Base-by-base conservation (phyloP, 2,329 filamentous ascomycete genomes). In the Calonectria pseudoreteaudii region DNA sequence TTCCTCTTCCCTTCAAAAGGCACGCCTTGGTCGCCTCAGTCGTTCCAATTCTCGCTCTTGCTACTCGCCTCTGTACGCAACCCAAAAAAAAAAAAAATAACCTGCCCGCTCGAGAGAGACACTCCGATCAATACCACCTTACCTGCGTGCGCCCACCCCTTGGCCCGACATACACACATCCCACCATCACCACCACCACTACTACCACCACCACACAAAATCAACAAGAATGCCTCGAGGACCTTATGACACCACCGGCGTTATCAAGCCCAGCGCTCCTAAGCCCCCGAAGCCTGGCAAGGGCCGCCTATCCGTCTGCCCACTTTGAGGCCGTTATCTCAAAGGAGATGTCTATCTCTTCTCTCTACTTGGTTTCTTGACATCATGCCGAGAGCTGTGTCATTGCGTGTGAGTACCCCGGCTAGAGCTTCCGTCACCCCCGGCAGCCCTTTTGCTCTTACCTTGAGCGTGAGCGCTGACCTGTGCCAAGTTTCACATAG, bases 201-300 rank as follows among this genome's bases (percentile, higher is more conserved):
- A 67, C 36, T 50, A 64, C 28, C 65, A 53, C 62, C 7, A 67
- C 36, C 53, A 70, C 56, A 36, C 71, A 50, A 75, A 74, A 14
- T n/a, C 52, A 66, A 30, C 28, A 38, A 73, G 41, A 66, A 85
- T 85, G 84, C 75, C 81, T 47, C 82, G 84, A 58, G 84, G 84
- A 67, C 84, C 84, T 2, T 85, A 85, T 72, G 84, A 85, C 70
- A 83, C 81, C n/a, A 85, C 84, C 66, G 84, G 84, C 72, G 79
- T 85, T 52, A 72, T 78, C 66, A 85, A 84, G 80, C 83, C 84
- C 68, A 83, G 73, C 76, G 77, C 78, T 34, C 83, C 84, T 60
- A 84, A 84, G 74, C 84, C 82, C 16, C 83, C 83, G 16, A 85
- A 83, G 77, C 75, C 81, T 26, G 75, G 80, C 72, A 81, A 79